A percentile compares a stretch with the other conserved stretches of the same genome.
Conservation (phyloP, 371 early-diverging fungal species). For the Mycotypha africana region DNA sequence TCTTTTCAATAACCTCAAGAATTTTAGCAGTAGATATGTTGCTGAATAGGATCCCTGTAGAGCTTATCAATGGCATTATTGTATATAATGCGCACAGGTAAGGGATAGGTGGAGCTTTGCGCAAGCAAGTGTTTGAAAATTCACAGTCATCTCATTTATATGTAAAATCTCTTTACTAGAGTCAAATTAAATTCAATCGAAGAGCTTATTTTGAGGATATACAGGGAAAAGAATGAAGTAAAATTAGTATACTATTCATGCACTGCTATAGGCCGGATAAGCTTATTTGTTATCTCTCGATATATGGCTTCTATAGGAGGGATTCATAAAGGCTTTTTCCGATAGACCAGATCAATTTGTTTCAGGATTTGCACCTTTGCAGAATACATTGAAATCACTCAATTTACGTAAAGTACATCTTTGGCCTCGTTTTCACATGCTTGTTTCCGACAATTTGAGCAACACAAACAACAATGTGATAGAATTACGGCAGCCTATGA, state of each 20-base stretch:
- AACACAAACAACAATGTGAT: slow-evolving; percentile 55
- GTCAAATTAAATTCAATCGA: slow-evolving; percentile 79
- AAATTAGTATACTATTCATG: neutral
- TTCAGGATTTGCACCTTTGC: slow-evolving; percentile 78
- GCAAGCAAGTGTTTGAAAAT: neutral
- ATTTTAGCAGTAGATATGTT: slow-evolving; percentile 95
- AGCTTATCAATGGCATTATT: slow-evolving; percentile 82
- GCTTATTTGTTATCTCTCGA: no score
- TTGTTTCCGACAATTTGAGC: slow-evolving; percentile 59
- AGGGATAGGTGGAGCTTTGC: neutral
- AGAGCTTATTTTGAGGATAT: slow-evolving; percentile 82
- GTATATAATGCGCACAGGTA: slow-evolving; percentile 75
- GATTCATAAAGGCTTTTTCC: slow-evolving; percentile 94
- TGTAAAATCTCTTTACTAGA: no score
- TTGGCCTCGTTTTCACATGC: slow-evolving; percentile 89
- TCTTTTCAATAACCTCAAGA: slow-evolving; percentile 84
- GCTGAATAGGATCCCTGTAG: slow-evolving; percentile 67
- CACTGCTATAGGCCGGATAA: no score
- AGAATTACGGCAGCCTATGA: slow-evolving; percentile 80
- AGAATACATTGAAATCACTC: slow-evolving; percentile 77
- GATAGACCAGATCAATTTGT: slow-evolving; percentile 78
- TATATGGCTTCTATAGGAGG: no score
- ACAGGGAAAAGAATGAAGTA: slow-evolving; percentile 72
- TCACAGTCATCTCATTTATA: neutral
- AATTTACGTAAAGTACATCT: slow-evolving; percentile 77